Base-by-base conservation (phyloP, 371 early-diverging fungal species). In the Apophysomyces elegans region DNA sequence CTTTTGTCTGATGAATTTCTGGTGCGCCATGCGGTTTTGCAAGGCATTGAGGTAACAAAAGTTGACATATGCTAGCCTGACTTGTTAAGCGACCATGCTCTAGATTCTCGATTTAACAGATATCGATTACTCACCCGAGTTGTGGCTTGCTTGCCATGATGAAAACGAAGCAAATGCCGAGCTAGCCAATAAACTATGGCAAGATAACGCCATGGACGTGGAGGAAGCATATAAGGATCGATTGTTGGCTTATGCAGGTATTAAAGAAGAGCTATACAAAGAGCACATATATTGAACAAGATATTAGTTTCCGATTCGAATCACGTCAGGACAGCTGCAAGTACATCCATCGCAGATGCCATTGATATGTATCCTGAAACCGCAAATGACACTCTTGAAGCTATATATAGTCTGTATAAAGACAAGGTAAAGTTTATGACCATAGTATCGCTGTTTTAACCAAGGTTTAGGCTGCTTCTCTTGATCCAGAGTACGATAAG, bases 401-500 rank as follows among this genome's bases (percentile, higher is more conserved):
- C 80, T 7, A 80, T 91, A 36, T 91, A 86, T 70, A 63, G 60
- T 7, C 64, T 76, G 8, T 92, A 90, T 70, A 77, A 75, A 43
- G 79, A 86, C 59, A 74, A 75, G 73, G 73, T 72, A 59, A 47
- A 37, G 32, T 26, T 26, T 0, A 26, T 26, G 32, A 26, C 32
- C 32, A 1, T 26, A 3, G 32, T 26, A 26, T 26, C 58, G 32
- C 59, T 59, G 26, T n/a, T 2, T 2, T 47, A 7, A 13, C 9
- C 54, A 21, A 46, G 32, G n/a, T 38, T 5, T 76, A 90, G 86
- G 87, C 90, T 46, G 82, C 85, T 41, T 81, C 92, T n/a, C 85
- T 95, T 12, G 89, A 88, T 32, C 96, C 96, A 4, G 93, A 96
- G 72, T 95, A 91, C 63, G 96, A 98, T 74, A 89, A 89, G 47